Evolutionary conservation across 1,284 basidiomycete species (phyloP), one percentile per base, ranked within the genome.

Genomic region (Malassezia pachydermatis): DNA sequence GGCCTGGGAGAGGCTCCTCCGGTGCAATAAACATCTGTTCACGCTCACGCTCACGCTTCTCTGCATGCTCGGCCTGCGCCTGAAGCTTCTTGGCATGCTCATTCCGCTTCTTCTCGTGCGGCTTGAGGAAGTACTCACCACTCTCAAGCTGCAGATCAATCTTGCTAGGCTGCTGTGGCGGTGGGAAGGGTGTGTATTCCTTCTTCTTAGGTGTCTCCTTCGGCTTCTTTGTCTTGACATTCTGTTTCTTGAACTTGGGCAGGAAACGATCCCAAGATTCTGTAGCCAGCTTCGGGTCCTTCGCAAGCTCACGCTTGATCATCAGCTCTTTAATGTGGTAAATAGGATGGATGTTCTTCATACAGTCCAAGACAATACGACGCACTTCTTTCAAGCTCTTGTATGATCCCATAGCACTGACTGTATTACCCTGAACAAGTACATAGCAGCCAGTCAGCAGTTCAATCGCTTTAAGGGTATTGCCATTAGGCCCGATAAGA

Each of bases 311-410:
- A 40, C 92, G 83, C 53, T 88, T 84, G 67, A 99, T 92, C 94
- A 99, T 99, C 39, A 99, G 79, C 75, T 98, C 94, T 86, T 99
- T 99, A 75, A 99, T 99, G 60, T 90, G 84, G 73, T 99, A 99
- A 69, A 99, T 98, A 2, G 94, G 94, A 69, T 99, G 94, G 43
- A 98, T 85, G 70, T 99, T 99, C 76, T 87, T 92, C 88, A 99
- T 94, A 76, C 94, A 99, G 72, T 99, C 94, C 42, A 96, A 74
- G 23, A 99, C 81, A 61, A 98, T 95, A 51, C 90, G 75, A 48
- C 94, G 80, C 4, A 98, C 92, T 72, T 96, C 90, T 72, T 96
- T 98, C 32, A 99, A 76, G 0, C 85, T 84, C 72, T 92, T 95
- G 76, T 85, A 88, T 0, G 85, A 82, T 2, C 94, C 94, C 90